These are phyloP conservation scores for Clavulina sp. DNA, from an alignment of 768 basidiomycete genomes.

Conservation along the genomic window DNA sequence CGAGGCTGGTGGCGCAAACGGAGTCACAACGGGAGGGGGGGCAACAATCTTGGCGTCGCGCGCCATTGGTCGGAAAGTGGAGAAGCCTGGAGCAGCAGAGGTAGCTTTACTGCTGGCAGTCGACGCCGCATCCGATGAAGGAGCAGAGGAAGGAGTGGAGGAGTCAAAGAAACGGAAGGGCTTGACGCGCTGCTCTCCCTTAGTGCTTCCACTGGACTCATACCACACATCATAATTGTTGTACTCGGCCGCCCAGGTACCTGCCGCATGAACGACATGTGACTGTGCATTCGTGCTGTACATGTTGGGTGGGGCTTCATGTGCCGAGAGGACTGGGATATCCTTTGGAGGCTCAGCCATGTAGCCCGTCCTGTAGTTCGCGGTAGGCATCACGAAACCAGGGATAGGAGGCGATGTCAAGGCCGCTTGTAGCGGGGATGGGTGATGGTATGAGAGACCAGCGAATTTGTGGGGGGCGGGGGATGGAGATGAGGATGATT, in stretches of 20 bases:
- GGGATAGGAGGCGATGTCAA: conserved; percentile 35
- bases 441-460: conserved; percentile 42
- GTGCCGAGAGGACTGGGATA: not conserved
- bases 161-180: not conserved
- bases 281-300: not conserved
- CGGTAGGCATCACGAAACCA: no score
- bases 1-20: not conserved
- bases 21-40: not conserved
- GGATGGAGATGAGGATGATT: conserved; percentile 12
- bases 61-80: not conserved
- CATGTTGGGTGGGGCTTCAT: not conserved
- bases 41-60: not conserved
- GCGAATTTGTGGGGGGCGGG: conserved; percentile 46
- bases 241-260: not conserved
- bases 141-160: no score
- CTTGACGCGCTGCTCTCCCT: not conserved
- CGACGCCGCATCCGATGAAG: no score
- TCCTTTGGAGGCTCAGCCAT: no score
- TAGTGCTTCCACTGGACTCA: not conserved
- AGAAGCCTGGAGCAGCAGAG: not conserved
- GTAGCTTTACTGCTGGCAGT: no score
- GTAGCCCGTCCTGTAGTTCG: no score
- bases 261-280: not conserved
- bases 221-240: not conserved
- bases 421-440: conserved; percentile 35